These are phyloP conservation scores for Coemansia sp. DNA, from an alignment of 192 early-diverging fungal species.

Conservation along the genomic window DNA sequence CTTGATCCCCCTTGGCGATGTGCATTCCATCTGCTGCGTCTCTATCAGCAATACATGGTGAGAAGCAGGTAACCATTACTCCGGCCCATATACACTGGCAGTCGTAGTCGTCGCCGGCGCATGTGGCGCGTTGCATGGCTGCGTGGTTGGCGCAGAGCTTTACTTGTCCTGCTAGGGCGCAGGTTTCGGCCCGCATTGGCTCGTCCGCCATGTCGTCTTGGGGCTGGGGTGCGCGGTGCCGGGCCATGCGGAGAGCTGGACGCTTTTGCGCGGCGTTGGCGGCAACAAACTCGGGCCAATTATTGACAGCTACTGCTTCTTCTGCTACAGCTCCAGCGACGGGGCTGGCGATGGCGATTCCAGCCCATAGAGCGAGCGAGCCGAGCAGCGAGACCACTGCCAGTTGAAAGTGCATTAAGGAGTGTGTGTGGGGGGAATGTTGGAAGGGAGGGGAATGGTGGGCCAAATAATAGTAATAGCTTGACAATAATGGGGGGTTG, in stretches of 20 bases:
- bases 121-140: constrained; percentile 38
- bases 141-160: constrained; percentile 45
- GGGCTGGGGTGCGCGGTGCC: not conserved
- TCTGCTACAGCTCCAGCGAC: not conserved
- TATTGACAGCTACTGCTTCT: not conserved
- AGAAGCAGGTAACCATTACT: constrained; percentile 30
- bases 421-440: no score
- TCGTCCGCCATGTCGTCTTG: constrained; percentile 7
- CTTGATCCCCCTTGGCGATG: constrained; percentile 33
- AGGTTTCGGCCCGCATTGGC: constrained; percentile 3
- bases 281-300: not conserved
- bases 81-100: constrained; percentile 49
- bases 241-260: not conserved
- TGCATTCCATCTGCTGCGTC: constrained; percentile 38
- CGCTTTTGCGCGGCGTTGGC: no score
- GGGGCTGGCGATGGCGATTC: no score
- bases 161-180: constrained; percentile 40
- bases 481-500: no score
- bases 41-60: constrained; percentile 39
- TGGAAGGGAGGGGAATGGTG: no score
- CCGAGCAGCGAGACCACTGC: not conserved
- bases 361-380: not conserved
- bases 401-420: not conserved
- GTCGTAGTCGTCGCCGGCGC: constrained; percentile 41
- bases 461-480: not conserved